Evolutionary conservation across 768 basidiomycete species (phyloP).

Genomic region (Russula dissimulans): DNA sequence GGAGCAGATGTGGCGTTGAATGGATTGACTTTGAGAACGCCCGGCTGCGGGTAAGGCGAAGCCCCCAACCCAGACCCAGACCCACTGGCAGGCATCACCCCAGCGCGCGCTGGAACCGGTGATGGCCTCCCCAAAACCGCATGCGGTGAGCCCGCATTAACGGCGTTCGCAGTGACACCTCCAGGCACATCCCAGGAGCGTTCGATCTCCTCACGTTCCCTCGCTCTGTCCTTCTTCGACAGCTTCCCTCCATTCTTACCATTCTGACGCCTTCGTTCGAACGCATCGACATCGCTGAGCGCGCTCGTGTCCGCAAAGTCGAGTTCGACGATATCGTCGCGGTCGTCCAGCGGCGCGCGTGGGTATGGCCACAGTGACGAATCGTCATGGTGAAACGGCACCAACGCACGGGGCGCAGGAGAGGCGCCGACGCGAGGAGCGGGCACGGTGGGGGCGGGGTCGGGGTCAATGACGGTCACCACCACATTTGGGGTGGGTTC

Average conservation of each 20-base stretch:
- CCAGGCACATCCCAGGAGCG: constrained; percentile 50
- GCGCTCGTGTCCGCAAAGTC: constrained; percentile 68
- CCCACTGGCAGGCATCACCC: neutral
- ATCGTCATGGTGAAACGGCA: constrained; percentile 54
- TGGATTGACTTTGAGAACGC: neutral
- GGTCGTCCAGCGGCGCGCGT: constrained; percentile 36
- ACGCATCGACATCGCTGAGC: constrained; percentile 57
- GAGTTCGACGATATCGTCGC: constrained; percentile 64
- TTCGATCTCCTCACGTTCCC: constrained; percentile 43
- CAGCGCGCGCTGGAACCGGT: neutral
- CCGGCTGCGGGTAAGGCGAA: neutral
- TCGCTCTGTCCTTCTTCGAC: constrained; percentile 29
- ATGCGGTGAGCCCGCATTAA: neutral
- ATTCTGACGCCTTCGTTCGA: constrained; percentile 27
- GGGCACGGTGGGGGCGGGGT: neutral
- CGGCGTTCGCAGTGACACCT: neutral
- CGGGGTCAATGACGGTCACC: neutral
- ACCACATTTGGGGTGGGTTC: neutral
- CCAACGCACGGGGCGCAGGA: constrained; percentile 27
- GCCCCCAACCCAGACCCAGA: neutral
- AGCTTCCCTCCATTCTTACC: constrained; percentile 22
- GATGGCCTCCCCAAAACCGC: neutral
- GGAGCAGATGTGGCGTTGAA: neutral
- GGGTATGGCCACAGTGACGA: constrained; percentile 69
- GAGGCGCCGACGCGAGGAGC: neutral